These are phyloP conservation scores for Candida broadrunensis DNA, from an alignment of 805 yeast genomes.

Conservation along the genomic window DNA sequence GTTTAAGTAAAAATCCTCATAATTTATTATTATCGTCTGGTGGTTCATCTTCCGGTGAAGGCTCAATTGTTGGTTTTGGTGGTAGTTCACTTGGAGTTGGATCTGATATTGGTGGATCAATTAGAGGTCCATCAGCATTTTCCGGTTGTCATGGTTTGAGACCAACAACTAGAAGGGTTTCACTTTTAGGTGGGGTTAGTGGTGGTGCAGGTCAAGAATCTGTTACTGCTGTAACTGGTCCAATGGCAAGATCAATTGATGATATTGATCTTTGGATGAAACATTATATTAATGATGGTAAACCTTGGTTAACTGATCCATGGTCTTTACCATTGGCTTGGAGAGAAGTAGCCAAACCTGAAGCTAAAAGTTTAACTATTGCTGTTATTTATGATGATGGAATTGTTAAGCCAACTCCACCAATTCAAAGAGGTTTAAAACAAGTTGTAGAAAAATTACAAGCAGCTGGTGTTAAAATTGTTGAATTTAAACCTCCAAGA, in stretches of 20 bases:
- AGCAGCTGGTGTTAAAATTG: conserved; percentile 56
- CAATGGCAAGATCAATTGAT: conserved; percentile 60
- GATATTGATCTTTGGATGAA: conserved; percentile 72
- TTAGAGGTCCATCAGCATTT: conserved; percentile 43
- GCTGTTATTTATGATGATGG: conserved; percentile 67
- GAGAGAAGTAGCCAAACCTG: conserved; percentile 43
- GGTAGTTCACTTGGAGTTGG: conserved; percentile 41
- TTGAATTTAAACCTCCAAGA: conserved; percentile 56
- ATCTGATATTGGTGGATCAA: conserved; percentile 43
- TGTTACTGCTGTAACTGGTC: conserved; percentile 65
- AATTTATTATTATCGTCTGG: conserved; percentile 39
- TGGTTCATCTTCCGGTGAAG: conserved; percentile 46
- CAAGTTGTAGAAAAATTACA: conserved; percentile 51
- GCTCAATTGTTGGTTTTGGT: conserved; percentile 40
- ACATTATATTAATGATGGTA: conserved; percentile 55
- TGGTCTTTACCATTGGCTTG: conserved; percentile 50
- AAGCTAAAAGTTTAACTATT: conserved; percentile 48
- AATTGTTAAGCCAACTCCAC: conserved; percentile 64
- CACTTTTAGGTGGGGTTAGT: conserved; percentile 45
- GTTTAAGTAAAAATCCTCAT: conserved; percentile 36
- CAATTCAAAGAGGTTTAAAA: conserved; percentile 55
- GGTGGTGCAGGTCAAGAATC: conserved; percentile 64
- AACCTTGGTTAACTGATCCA: conserved; percentile 59
- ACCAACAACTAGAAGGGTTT: conserved; percentile 38
- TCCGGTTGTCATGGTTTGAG: conserved; percentile 41